Conservation (phyloP, 1,284 basidiomycete genomes). For the Moesziomyces parantarcticus region DNA sequence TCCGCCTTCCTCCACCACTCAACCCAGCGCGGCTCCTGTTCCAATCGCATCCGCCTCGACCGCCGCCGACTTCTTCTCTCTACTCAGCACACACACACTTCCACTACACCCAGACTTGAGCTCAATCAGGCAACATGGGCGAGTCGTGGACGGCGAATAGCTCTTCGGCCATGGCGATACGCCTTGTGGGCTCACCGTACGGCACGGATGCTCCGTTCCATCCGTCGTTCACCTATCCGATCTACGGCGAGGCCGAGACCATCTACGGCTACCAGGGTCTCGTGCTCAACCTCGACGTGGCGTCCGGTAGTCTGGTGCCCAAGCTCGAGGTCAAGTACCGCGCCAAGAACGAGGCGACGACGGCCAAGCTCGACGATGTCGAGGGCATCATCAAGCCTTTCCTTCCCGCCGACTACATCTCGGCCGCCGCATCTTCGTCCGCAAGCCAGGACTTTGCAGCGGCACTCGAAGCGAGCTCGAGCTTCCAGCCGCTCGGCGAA, state of each 20-base stretch:
- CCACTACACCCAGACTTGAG: too few relatives aligned
- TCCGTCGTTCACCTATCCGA: constrained; percentile 64
- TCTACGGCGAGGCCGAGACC: constrained; percentile 92
- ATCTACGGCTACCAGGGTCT: constrained; percentile 88
- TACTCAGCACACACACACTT: not conserved
- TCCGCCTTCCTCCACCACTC: too few relatives aligned
- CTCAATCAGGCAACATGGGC: constrained; percentile 20
- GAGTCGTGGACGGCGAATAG: constrained; percentile 59
- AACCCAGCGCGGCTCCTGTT: too few relatives aligned
- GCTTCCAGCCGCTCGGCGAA: constrained; percentile 82
- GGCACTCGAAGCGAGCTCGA: constrained; percentile 69
- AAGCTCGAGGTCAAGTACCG: constrained; percentile 53
- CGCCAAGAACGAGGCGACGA: constrained; percentile 68
- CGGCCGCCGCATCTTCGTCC: constrained; percentile 16
- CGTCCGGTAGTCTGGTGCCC: constrained; percentile 83
- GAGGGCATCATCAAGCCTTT: constrained; percentile 81
- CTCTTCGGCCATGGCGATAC: constrained; percentile 55
- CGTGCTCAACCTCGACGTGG: constrained; percentile 77
- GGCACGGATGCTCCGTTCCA: constrained; percentile 50
- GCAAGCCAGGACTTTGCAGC: constrained; percentile 74
- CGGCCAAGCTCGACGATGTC: constrained; percentile 83
- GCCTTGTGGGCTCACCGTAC: constrained; percentile 48
- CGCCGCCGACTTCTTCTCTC: not conserved
- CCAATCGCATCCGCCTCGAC: not conserved
- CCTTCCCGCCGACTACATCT: constrained; percentile 76